Evolutionary conservation across 371 early-diverging fungal genomes (phyloP).

Genomic region (Mucor circinelloides): DNA sequence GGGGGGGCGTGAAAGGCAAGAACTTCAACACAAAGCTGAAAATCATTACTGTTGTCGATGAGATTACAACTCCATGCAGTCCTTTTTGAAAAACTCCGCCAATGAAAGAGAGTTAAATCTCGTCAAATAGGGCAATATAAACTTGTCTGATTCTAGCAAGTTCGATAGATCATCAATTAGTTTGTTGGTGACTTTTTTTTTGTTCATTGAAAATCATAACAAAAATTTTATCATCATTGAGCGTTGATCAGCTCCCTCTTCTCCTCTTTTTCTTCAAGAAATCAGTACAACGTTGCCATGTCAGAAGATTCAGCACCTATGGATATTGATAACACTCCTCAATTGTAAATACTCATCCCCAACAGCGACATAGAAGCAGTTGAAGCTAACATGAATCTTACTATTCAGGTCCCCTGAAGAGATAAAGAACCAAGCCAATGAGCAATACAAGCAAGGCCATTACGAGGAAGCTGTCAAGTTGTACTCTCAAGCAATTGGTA

Average conservation of each 20-base stretch:
- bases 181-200: slow-evolving; percentile 16
- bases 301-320: slow-evolving; percentile 20
- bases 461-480: slow-evolving; percentile 63
- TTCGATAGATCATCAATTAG: slow-evolving; percentile 4
- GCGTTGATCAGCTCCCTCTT: neutral
- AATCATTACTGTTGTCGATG: no score
- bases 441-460: slow-evolving; percentile 61
- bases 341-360: slow-evolving; percentile 17
- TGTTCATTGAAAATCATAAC: neutral
- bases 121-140: no score
- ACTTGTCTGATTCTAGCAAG: slow-evolving; percentile 8
- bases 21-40: no score
- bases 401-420: slow-evolving; percentile 52
- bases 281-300: slow-evolving; percentile 3
- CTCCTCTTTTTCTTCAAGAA: neutral
- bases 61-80: no score
- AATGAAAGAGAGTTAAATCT: no score
- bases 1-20: no score
- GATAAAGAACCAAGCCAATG: slow-evolving; percentile 61
- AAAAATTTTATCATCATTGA: slow-evolving; percentile 2
- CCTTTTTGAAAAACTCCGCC: no score
- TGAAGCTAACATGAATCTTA: neutral
- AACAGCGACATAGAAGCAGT: neutral
- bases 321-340: slow-evolving; percentile 23
- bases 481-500: slow-evolving; percentile 67